Base-by-base conservation (phyloP, 2,329 filamentous ascomycete genomes). In the Dryadomyces quercus-mongolicae region DNA sequence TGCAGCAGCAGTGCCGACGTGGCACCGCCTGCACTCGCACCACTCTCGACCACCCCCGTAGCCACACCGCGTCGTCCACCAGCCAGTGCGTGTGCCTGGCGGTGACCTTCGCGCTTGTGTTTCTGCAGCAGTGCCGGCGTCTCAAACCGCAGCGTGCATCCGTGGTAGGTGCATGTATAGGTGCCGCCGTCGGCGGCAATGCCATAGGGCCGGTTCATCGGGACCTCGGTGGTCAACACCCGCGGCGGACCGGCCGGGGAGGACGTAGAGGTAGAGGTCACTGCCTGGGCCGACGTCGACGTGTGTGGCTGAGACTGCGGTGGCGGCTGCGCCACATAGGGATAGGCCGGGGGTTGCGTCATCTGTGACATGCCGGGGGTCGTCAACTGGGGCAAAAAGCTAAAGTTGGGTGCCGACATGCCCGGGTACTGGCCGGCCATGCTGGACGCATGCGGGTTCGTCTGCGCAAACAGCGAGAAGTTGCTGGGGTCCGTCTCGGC, bases 131-230 rank as follows among this genome's bases (percentile, higher is more conserved):
- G 82, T 9, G 82, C 77, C 5, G 90, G 89, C 1, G 89, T 89
- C 61, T 95, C 88, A 64, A 98, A 98, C 53, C 93, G 86, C 60
- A 86, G 75, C 0, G 84, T 84, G 66, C 93, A 97, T 12, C 90
- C 89, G 63, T 95, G 90, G 63, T 95, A 95, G 1, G 91, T 96
- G 69, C 93, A 98, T 1, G 91, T 95, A 70, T 96, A 98, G 0
- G 91, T 95, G 13, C 92, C 92, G 20, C 84, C 80, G 60, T 95
- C 88, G 0, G 89, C 86, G 16, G 75, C 74, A 2, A 84, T 82
- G 1, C 72, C 67, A 0, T 89, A 88, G 42, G 77, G 66, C 65
- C 1, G 66, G 56, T 62, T 71, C 36, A n/a, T 49, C 8, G 20
- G 44, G 18, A 46, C 18, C 21, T 40, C 36, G 4, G 36, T 40